These are phyloP conservation scores for Chrysoporthe austroafricana DNA, from an alignment of 2,329 filamentous ascomycete genomes.

Conservation along the genomic window DNA sequence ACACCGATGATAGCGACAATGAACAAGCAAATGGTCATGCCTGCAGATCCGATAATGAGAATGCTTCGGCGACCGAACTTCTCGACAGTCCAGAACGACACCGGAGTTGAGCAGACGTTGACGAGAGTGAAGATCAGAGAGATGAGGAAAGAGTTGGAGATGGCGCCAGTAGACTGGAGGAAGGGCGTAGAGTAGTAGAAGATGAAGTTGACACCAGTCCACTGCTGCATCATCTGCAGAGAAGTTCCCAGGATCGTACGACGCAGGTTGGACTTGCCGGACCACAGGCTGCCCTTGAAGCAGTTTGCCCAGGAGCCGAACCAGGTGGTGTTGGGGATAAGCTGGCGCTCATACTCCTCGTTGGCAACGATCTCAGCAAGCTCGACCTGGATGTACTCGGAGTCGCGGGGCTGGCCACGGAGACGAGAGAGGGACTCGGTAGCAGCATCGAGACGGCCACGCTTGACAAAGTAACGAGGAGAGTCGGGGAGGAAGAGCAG, in stretches of 20 bases:
- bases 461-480: conserved; percentile 84
- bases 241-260: conserved; percentile 73
- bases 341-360: conserved; percentile 78
- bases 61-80: conserved; percentile 78
- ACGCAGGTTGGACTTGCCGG: conserved; percentile 69
- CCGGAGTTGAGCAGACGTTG: conserved; percentile 82
- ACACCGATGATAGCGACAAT: conserved; percentile 79
- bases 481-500: conserved; percentile 82
- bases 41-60: conserved; percentile 76
- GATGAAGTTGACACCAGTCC: conserved; percentile 90
- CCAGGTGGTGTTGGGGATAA: conserved; percentile 69
- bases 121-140: conserved; percentile 85
- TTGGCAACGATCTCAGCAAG: conserved; percentile 87
- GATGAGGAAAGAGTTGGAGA: conserved; percentile 79
- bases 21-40: conserved; percentile 88
- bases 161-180: conserved; percentile 77
- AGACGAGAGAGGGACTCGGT: conserved; percentile 66
- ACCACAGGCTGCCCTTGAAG: conserved; percentile 66
- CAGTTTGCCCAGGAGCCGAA: conserved; percentile 70
- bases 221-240: conserved; percentile 81
- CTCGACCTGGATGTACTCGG: conserved; percentile 77
- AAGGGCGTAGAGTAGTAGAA: conserved; percentile 87
- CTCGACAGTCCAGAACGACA: conserved; percentile 89
- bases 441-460: conserved; percentile 69
- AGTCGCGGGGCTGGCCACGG: conserved; percentile 74